Evolutionary conservation across 441 rosid genomes (phyloP), one percentile per base, ranked within the genome.

Genomic region (Syzygium malaccense): DNA sequence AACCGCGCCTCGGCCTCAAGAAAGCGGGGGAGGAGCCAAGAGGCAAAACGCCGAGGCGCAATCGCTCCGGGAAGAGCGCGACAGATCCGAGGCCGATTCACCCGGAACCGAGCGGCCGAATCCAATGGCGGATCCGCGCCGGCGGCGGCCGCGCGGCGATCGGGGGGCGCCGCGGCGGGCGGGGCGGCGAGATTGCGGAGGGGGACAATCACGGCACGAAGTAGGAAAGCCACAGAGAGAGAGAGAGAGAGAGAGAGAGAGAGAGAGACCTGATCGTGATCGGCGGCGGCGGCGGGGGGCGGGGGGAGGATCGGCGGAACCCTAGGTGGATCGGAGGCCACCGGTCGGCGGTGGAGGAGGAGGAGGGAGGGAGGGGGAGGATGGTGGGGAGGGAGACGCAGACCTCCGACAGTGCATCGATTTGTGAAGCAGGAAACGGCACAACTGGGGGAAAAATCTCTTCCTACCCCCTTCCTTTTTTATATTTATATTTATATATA

Each of bases 61-160:
- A 20, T 0, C 80, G 15, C 0, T 12, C 1, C 80, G 14, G 0
- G 41, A 41, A 4, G 10, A 12, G n/a, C 23, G 7, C 83, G 3
- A 75, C 83, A 25, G 83, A 75, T 75, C 83, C 51, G n/a, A 20
- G 83, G 10, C 8, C n/a, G n/a, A 75, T 75, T 3, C 49, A 1
- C 5, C 23, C n/a, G 83, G 4, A 12, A 20, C 12, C 28, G 23
- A 75, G 17, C 10, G 83, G 23, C 10, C n/a, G 18, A 0, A 62
- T 62, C 71, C 71, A 62, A 62, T n/a, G 71, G 71, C 20, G 3
- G 37, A 7, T 62, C 15, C 10, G 0, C 37, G 71, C 17, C 51
- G 48, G 48, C 48, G 48, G 9, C 9, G 51, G 33, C n/a, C n/a
- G 8, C 83, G 26, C 0, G 0, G 49, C 80, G 80, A 71, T 37